Conservation (phyloP, 352 stramenopile species). For the Phytophthora litchii region DNA sequence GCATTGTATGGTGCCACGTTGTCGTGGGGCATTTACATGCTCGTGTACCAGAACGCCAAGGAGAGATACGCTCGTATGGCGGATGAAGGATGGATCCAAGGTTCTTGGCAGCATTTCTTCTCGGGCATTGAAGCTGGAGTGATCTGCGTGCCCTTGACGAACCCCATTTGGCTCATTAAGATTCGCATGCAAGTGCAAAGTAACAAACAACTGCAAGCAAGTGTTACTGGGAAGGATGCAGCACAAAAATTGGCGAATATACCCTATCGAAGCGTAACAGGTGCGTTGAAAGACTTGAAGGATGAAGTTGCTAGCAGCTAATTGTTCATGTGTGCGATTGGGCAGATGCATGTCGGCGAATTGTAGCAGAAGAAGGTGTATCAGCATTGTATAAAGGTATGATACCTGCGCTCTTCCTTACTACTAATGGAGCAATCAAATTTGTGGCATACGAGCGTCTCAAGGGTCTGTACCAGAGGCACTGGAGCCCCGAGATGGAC, state of each 20-base stretch:
- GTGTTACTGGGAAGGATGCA: slow-evolving; percentile 54
- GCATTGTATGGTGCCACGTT: slow-evolving; percentile 95
- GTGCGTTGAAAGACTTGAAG: slow-evolving; percentile 24
- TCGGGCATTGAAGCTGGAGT: slow-evolving; percentile 77
- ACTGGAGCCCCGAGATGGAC: slow-evolving; percentile 73
- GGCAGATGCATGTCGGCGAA: slow-evolving; percentile 92
- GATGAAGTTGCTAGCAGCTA: not conserved
- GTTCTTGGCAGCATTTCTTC: slow-evolving; percentile 85
- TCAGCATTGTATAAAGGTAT: slow-evolving; percentile 96
- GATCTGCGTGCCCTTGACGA: slow-evolving; percentile 96
- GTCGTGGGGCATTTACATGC: slow-evolving; percentile 99
- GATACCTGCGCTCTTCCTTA: slow-evolving; percentile 95
- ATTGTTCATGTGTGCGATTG: slow-evolving; percentile 11
- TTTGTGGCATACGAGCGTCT: slow-evolving; percentile 85
- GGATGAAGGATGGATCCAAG: slow-evolving; percentile 71
- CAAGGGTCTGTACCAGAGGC: slow-evolving; percentile 67
- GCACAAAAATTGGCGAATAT: slow-evolving; percentile 55
- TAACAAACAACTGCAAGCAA: slow-evolving; percentile 52
- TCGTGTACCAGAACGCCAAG: slow-evolving; percentile 98
- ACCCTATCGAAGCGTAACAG: slow-evolving; percentile 71
- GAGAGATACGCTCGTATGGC: slow-evolving; percentile 73
- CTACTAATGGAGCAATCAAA: slow-evolving; percentile 97
- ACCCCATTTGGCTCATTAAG: slow-evolving; percentile 99
- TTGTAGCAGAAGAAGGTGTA: slow-evolving; percentile 95
- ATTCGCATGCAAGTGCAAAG: slow-evolving; percentile 95